These are phyloP conservation scores for Coelastrella sp. DNA, from an alignment of 139 green algal genomes.

Conservation along the genomic window DNA sequence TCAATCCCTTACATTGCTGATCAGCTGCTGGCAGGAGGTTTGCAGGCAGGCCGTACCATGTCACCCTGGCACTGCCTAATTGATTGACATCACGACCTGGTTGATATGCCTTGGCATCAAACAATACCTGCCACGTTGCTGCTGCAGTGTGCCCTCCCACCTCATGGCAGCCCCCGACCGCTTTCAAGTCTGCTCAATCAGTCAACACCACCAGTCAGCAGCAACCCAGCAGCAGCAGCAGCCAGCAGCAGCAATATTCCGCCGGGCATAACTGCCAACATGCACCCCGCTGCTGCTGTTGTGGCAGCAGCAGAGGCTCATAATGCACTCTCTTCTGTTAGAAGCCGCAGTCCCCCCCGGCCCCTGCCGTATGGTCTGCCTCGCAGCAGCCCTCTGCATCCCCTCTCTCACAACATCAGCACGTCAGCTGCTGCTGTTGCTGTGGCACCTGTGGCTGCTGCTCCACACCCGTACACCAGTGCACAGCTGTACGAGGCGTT, in stretches of 20 bases:
- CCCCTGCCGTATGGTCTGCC: neutral
- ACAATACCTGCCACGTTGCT: too few relatives aligned
- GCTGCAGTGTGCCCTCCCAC: neutral
- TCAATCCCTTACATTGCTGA: too few relatives aligned
- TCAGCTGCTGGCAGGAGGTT: too few relatives aligned
- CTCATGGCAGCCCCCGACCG: neutral
- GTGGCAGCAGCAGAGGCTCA: neutral
- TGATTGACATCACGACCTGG: too few relatives aligned
- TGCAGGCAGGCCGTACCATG: too few relatives aligned
- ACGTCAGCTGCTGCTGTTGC: neutral
- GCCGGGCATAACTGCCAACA: neutral
- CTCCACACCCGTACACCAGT: neutral
- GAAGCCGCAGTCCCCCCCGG: neutral
- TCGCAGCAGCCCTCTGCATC: neutral
- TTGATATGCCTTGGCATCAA: too few relatives aligned
- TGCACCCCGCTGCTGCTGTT: neutral
- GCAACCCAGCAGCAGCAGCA: conserved; percentile 5
- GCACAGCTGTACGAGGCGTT: conserved; percentile 31
- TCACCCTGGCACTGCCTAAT: too few relatives aligned
- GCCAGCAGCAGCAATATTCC: neutral
- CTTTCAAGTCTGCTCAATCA: conserved; percentile 11
- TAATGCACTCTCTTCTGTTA: neutral
- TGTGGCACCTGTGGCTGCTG: neutral
- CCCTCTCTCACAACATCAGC: neutral
- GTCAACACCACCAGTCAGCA: neutral